These are phyloP conservation scores for Pyrenophora tritici-repentis DNA, from an alignment of 2,329 filamentous ascomycete genomes.

Conservation along the genomic window DNA sequence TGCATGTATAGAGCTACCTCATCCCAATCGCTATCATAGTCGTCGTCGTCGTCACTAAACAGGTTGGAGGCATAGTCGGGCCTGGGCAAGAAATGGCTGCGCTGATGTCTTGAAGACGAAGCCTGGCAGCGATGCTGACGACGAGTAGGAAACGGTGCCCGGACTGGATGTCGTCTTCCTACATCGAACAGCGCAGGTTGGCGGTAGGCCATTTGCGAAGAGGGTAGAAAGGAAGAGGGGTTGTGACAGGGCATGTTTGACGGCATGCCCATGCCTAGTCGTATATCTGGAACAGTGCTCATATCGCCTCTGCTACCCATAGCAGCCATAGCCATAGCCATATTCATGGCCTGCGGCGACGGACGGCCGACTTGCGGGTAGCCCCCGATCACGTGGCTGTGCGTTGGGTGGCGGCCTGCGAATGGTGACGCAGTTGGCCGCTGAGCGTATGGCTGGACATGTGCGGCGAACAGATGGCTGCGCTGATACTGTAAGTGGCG, in stretches of 20 bases:
- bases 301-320: too few relatives aligned
- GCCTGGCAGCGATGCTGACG: conserved; percentile 6
- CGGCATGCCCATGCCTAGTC: neutral
- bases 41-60: conserved; percentile 12
- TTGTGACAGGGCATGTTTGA: neutral
- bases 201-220: neutral
- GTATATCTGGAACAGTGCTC: neutral
- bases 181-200: conserved; percentile 3
- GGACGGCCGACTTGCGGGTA: neutral
- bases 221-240: neutral
- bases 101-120: neutral
- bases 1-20: neutral
- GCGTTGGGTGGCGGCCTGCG: neutral
- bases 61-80: neutral
- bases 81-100: conserved; percentile 1
- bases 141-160: conserved; percentile 1
- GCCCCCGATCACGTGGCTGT: conserved; percentile 7
- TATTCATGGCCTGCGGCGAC: neutral
- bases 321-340: conserved; percentile 2
- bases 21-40: conserved; percentile 17
- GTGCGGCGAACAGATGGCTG: neutral
- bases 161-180: neutral
- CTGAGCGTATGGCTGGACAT: neutral
- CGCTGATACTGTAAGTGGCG: neutral
- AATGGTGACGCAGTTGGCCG: neutral